Evolutionary conservation across 1,284 basidiomycete species (phyloP), one percentile per base, ranked within the genome.

Genomic region (Hymenochaete sp.): DNA sequence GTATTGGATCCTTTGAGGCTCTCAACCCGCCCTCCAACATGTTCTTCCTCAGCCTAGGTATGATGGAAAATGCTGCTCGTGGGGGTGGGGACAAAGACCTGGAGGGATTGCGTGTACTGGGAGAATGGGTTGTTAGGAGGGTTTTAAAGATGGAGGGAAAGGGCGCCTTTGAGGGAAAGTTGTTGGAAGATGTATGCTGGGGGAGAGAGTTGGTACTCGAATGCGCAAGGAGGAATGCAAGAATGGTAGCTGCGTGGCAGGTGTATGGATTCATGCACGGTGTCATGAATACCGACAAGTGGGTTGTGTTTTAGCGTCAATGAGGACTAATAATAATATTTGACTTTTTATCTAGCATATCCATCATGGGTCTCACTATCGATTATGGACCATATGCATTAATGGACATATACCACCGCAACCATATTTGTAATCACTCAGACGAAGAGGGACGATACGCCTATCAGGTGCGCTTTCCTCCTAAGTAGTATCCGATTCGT

Each of bases 251-350:
- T 2, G 80, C 73, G 2, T 98, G 95, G 95, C 95, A 98, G 64
- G 85, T 78, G 5, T 90, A 90, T 62, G 90, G 90, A 0, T 93
- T 89, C 61, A 92, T 92, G 85, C 83, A 88, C 55, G 85, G 84
- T 0, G 93, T 98, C n/a, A 88, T 97, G 56, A 97, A 97, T 60
- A 96, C 93, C 2, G 93, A 97, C 67, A 93, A 93, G 83, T 85
- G 44, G 76, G 59, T 29, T 9, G 11, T 31, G 14, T 21, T 19
- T 3, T 10, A 9, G 1, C 13, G 18, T 31, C 33, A 42, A 25
- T 22, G n/a, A n/a, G 13, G 22, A 38, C 9, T 9, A 14, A 14
- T 28, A 19, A 13, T 3, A 21, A 21, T 38, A 38, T 16, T 38
- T 57, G 44, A 61, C 48, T n/a, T 32, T 24, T 42, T 39, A 21